These are phyloP conservation scores for Pseudocercospora cruenta DNA, from an alignment of 2,329 filamentous ascomycete species.

Conservation along the genomic window DNA sequence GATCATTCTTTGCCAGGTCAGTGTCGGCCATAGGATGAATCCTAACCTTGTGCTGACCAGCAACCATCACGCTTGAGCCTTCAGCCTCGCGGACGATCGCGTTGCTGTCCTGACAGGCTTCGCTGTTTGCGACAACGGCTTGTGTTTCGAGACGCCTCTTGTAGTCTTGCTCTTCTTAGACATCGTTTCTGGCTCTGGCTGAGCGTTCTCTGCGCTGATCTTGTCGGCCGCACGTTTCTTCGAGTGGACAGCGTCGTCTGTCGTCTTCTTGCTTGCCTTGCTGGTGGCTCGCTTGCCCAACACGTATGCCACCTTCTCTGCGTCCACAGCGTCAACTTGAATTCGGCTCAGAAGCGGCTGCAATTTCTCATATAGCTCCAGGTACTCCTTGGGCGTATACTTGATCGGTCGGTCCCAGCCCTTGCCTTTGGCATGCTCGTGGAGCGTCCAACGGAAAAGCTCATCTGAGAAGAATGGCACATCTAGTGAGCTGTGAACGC, in stretches of 20 bases:
- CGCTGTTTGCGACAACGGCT: not conserved
- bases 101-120: not conserved
- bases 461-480: constrained; percentile 82
- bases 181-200: not conserved
- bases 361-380: constrained; percentile 52
- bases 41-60: not conserved
- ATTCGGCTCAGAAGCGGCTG: constrained; percentile 50
- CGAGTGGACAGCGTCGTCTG: not conserved
- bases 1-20: not conserved
- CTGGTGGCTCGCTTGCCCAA: constrained; percentile 17
- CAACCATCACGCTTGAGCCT: not conserved
- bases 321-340: constrained; percentile 26
- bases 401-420: constrained; percentile 61
- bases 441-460: constrained; percentile 71
- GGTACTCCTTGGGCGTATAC: constrained; percentile 72
- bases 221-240: not conserved
- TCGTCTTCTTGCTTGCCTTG: not conserved
- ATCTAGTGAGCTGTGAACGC: constrained; percentile 61
- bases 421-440: constrained; percentile 43
- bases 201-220: not conserved
- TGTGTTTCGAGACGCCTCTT: not conserved
- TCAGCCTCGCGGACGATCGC: not conserved
- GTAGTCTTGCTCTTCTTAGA: constrained; percentile 9
- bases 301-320: constrained; percentile 28
- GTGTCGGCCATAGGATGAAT: too few species aligned